Percentiles rank a stretch among this genome's conserved stretches.
These are phyloP conservation scores for Gnaphalium uliginosum DNA, from an alignment of 129 eudicot species.

Conservation along the genomic window DNA sequence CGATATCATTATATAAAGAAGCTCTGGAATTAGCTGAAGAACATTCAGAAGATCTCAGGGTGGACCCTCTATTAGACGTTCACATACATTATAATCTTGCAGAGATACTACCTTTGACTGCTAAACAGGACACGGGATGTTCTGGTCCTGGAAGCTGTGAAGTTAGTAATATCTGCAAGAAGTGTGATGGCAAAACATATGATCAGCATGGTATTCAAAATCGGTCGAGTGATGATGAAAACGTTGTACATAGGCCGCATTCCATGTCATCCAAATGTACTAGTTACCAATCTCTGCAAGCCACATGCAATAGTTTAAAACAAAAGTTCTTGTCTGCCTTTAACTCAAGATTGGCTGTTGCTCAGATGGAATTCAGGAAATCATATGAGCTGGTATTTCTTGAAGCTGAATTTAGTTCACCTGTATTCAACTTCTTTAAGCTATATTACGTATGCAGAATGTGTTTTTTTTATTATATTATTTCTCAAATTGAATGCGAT, in stretches of 20 bases:
- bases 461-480: neutral
- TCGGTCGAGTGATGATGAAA: conserved; percentile 27
- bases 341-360: conserved; percentile 50
- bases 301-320: conserved; percentile 58
- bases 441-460: conserved; percentile 7
- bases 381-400: conserved; percentile 63
- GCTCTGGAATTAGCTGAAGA: conserved; percentile 63
- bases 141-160: conserved; percentile 36
- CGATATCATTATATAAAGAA: conserved; percentile 72
- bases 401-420: conserved; percentile 22
- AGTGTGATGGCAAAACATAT: conserved; percentile 33
- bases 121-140: conserved; percentile 23
- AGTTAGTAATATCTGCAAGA: conserved; percentile 33
- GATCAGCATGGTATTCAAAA: conserved; percentile 30
- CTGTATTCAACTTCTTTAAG: neutral
- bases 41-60: conserved; percentile 84
- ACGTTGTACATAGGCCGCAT: conserved; percentile 13
- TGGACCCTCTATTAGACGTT: conserved; percentile 83
- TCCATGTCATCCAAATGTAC: conserved; percentile 31
- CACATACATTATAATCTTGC: conserved; percentile 88
- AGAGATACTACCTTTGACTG: conserved; percentile 60
- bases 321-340: conserved; percentile 62
- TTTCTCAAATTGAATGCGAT: neutral
- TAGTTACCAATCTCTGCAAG: conserved; percentile 50
- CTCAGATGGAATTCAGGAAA: conserved; percentile 83